These are phyloP conservation scores for Ministeria vibrans DNA, from an alignment of 78 protist genomes.

Conservation along the genomic window DNA sequence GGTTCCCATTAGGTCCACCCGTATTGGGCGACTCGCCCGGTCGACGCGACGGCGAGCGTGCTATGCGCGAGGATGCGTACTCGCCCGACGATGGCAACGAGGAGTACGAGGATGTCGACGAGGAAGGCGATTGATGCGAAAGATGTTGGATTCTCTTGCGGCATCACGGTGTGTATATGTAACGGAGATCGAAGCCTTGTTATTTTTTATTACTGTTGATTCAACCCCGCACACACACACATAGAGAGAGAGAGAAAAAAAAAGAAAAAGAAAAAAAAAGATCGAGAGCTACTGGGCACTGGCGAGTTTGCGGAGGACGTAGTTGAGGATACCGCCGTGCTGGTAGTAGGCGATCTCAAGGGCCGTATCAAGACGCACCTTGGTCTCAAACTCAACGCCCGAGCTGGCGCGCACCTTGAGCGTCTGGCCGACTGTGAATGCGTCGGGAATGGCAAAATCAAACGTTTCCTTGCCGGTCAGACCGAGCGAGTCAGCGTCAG, in stretches of 20 bases:
- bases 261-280: not conserved
- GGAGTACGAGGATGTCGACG: not conserved
- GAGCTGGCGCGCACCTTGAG: constrained; percentile 31
- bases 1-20: no score
- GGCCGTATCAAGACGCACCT: constrained; percentile 70
- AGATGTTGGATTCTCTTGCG: not conserved
- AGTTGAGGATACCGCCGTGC: constrained; percentile 71
- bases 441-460: no score
- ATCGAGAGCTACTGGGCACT: no score
- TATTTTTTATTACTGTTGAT: not conserved
- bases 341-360: constrained; percentile 61
- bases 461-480: constrained; percentile 71
- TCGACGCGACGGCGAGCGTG: not conserved
- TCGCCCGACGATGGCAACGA: not conserved
- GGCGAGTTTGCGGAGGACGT: constrained; percentile 53
- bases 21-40: no score
- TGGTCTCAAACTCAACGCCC: constrained; percentile 37
- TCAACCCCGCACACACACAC: not conserved
- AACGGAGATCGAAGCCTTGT: not conserved
- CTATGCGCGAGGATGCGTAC: not conserved
- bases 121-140: not conserved
- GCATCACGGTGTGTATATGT: not conserved
- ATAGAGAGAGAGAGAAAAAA: not conserved
- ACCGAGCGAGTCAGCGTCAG: constrained; percentile 55
- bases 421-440: constrained; percentile 49